A percentile compares a stretch with the other conserved stretches of the same genome.
Conservation (phyloP, 2,329 filamentous ascomycete species). For the Colletotrichum falcatum region DNA sequence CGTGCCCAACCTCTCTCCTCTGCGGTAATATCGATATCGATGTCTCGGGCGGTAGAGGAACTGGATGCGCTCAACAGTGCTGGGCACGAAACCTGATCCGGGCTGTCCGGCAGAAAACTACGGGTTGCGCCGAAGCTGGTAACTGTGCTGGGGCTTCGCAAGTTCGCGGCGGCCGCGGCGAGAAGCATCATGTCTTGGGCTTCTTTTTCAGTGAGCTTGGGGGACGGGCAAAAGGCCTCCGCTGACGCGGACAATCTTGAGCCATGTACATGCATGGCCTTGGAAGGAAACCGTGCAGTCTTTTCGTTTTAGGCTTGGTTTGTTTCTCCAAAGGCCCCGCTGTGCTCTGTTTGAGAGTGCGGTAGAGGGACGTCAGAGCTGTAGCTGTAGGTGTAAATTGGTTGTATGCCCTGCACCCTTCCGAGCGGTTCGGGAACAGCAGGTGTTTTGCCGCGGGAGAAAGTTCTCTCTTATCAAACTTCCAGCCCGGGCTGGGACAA, state of each 20-base stretch:
- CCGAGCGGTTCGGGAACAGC: neutral
- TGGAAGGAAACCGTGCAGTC: neutral
- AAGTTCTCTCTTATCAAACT: neutral
- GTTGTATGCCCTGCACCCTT: no score
- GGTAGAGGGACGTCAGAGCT: neutral
- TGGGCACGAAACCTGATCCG: neutral
- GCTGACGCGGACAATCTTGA: neutral
- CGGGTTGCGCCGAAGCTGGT: neutral
- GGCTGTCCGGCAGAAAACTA: no score
- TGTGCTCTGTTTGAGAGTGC: neutral
- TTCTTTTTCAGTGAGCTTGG: neutral
- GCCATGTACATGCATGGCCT: neutral
- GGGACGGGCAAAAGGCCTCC: neutral
- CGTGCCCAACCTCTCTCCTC: neutral
- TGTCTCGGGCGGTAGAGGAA: neutral
- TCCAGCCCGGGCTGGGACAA: neutral
- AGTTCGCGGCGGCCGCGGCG: neutral
- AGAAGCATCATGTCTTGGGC: neutral
- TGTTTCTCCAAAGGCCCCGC: neutral
- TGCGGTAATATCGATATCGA: neutral
- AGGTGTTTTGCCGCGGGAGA: neutral
- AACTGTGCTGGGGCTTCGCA: neutral
- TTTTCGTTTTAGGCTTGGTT: neutral
- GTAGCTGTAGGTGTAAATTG: no score
- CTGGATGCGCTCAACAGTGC: accelerated